Percentiles rank a stretch among this genome's conserved stretches.
phyloP scores from a whole-genome alignment of 495 filamentous ascomycete species.

The Schizothecium vesticola region DNA sequence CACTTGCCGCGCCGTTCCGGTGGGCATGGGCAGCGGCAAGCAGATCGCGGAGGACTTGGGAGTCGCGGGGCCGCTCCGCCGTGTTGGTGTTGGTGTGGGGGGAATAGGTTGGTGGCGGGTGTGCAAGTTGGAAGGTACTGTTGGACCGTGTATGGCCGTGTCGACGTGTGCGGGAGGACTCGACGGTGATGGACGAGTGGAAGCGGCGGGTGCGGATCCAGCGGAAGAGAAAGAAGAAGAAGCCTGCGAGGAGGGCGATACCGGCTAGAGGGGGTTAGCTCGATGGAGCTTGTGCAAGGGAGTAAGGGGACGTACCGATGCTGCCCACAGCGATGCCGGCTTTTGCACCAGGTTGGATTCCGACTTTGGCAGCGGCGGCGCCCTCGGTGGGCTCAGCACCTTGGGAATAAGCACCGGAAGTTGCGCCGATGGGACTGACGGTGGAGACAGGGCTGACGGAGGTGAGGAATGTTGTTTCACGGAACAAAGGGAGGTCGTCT shows the following conservation, averaged over 20 bases:
- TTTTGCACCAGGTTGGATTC: conserved; percentile 11
- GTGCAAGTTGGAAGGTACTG: not conserved
- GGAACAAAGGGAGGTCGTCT: not conserved
- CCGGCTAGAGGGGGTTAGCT: not conserved
- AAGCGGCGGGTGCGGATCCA: not conserved
- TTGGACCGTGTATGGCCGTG: not conserved
- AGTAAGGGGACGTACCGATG: conserved; percentile 7
- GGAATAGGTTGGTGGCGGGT: not conserved
- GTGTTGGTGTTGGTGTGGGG: not conserved
- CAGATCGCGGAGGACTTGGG: conserved; percentile 30
- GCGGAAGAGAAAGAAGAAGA: conserved; percentile 10
- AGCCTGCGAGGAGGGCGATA: conserved; percentile 1
- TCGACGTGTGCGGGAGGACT: not conserved
- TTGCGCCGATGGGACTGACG: not conserved
- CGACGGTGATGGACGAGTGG: not conserved
- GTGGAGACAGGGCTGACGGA: not conserved
- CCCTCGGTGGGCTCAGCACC: not conserved
- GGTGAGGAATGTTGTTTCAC: not conserved
- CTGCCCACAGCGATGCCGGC: conserved; percentile 19
- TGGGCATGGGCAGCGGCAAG: conserved; percentile 30
- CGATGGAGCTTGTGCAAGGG: not conserved
- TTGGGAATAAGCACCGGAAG: not conserved
- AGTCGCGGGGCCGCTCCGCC: conserved; percentile 13
- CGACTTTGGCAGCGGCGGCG: not conserved
- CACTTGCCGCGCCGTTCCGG: conserved; percentile 22